Evolutionary conservation across 306 rosid species (phyloP), one percentile per base, ranked within the genome.

Genomic region (Casuarina cunninghamiana): DNA sequence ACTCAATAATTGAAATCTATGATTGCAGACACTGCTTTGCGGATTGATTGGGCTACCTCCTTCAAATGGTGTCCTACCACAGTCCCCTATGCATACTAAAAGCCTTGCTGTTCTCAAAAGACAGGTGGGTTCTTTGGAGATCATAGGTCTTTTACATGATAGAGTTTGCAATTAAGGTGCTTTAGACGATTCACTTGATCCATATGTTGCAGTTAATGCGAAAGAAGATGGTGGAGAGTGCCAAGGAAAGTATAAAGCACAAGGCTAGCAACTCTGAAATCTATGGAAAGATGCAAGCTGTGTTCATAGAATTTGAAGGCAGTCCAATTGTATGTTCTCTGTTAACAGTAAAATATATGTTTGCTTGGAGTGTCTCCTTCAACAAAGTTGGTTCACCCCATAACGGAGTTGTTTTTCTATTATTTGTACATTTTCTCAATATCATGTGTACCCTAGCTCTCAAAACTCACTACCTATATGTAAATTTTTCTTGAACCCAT

Each of bases 41-140:
- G 98, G 97, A 60, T 81, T 94, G 73, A 63, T 94, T 71, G 98
- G 97, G 38, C 77, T 94, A 39, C 97, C 98, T 51, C 97, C 97
- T 80, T 90, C 97, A 32, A 94, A 94, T 77, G 98, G 98, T 53
- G 98, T 92, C 73, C 78, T 94, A 44, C 98, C 98, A 41, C 98
- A 94, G 82, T 89, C 98, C 16, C 98, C 98, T 38, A 89, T 94
- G 98, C 98, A 94, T 86, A 87, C 97, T 26, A 92, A 90, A 84
- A 92, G 96, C 87, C 96, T 94, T 9, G 89, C 96, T 67, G 88
- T 89, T 83, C 92, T 92, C 58, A 92, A 88, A 75, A 88, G 82
- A 76, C 98, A 91, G 84, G 97, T 94, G 39, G 38, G 76, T 78
- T 13, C 55, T 4, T 61, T 38, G 73, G 38, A 3, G 46, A 5